Base-by-base conservation (phyloP, 805 yeast species). In the Ogataea kodamae region DNA sequence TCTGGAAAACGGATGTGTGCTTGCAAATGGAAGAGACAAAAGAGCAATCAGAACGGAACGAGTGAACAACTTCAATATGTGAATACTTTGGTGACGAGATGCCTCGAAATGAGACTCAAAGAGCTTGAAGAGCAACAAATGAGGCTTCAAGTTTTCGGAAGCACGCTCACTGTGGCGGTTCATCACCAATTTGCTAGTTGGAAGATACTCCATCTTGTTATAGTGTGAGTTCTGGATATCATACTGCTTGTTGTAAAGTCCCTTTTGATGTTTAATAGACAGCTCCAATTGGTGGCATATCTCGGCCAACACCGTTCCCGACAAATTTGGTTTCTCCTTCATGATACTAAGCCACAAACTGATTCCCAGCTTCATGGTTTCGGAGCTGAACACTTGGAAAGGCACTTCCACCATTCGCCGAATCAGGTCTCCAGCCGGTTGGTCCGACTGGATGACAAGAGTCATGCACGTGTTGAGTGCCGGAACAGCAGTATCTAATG, bases 181-280 rank as follows among this genome's bases (percentile, higher is more conserved):
- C 6, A 80, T 68, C 5, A 65, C 68, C 27, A 66, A 65, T 45
- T 76, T 79, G 59, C 82, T 79, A 28, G 94, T 78, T 8, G 98
- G 97, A 1, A 88, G 64, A 49, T 92, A 92, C 43, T 85, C 92
- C 98, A 92, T 92, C 32, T 67, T 70, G 43, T 74, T 62, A 55
- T 67, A 80, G 35, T 80, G 84, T 15, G 90, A 80, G 35, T 68
- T 63, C 1, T 48, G 50, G 5, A 75, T 54, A 54, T 88, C 95
- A 43, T 62, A 61, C 5, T 59, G 48, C 4, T 63, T 67, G 5
- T 80, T 72, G 55, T 74, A 89, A 8, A 90, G 55, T 3, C 97
- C 97, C 24, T 62, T 62, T 17, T 63, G 62, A 18, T 67, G 61
- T 21, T 72, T 68, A 26, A 87, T 73, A 1, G 90, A 72, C 22